Percentiles rank a stretch among this genome's conserved stretches.
phyloP scores from a whole-genome alignment of 805 yeast genomes.

The Monosporozyma unispora region DNA sequence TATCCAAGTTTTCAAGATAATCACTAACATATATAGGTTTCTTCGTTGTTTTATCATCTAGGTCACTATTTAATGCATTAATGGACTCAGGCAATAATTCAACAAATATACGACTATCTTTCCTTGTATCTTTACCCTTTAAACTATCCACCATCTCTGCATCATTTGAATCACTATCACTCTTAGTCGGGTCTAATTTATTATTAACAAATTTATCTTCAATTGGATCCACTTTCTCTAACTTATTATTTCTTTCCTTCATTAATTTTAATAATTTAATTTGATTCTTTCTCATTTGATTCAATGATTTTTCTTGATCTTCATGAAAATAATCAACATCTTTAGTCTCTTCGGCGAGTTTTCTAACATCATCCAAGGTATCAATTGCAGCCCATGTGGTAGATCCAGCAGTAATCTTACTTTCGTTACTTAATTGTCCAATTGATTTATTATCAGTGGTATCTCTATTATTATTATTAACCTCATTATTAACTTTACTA shows the following conservation, averaged over 20 bases:
- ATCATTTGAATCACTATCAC: too few species aligned
- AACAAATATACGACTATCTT: background rate
- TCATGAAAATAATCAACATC: slow-evolving; percentile 37
- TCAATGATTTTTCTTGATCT: slow-evolving; percentile 30
- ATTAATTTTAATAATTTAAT: slow-evolving; percentile 31
- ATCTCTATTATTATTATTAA: background rate
- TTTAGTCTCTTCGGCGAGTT: slow-evolving; percentile 43
- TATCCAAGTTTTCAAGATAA: slow-evolving; percentile 6
- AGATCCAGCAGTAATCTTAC: slow-evolving; percentile 30
- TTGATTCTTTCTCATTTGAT: slow-evolving; percentile 51
- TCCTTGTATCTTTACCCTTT: background rate
- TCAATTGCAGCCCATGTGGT: slow-evolving; percentile 78
- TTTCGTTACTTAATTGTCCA: slow-evolving; percentile 32
- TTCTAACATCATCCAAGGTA: slow-evolving; percentile 69
- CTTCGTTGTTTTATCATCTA: background rate
- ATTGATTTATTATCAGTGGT: slow-evolving; percentile 16
- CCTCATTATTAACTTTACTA: background rate
- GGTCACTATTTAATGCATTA: background rate
- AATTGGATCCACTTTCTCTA: slow-evolving; percentile 3
- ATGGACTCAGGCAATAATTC: background rate
- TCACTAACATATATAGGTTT: slow-evolving; percentile 9
- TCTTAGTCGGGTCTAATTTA: background rate
- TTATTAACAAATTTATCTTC: background rate
- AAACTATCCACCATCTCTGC: background rate
- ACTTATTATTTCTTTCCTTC: slow-evolving; percentile 24